Base-by-base conservation (phyloP, 163 green algal genomes). In the Trebouxia gelatinosa region DNA sequence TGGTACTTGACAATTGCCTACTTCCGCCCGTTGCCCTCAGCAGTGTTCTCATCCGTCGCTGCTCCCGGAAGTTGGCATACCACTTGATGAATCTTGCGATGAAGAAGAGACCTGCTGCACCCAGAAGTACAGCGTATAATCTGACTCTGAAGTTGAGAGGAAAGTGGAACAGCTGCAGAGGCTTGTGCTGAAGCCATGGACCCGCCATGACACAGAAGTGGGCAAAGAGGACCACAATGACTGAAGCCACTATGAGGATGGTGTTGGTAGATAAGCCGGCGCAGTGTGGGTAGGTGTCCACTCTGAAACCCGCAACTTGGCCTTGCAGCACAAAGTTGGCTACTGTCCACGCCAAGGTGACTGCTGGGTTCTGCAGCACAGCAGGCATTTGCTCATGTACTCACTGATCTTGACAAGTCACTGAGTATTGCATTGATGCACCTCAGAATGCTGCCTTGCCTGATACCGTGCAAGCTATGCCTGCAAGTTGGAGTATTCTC, bases 281-380 rank as follows among this genome's bases (percentile, higher is more conserved):
- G 64, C 21, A 51, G 35, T 72, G 64, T 0, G 64, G 64, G 35
- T 37, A 72, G 6, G 64, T 72, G 64, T 72, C 64, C 9, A 72
- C 35, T 16, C 50, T 72, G 21, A 50, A 72, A 21, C 64, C 64
- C 64, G 50, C 34, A 37, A 72, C 50, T 37, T 72, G 64, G 5
- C 64, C 64, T 72, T 72, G 64, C 64, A 72, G 38, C 21, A 34
- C 19, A 1, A 54, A 72, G 21, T 72, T 72, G 34, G 64, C 64
- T 32, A 72, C 21, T 26, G 64, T 37, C 64, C 64, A 72, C 13
- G 35, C 64, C 17, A 72, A 3, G 9, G 19, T 72, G 37, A 72
- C 37, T 23, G 34, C 64, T 26, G 64, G 0, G 26, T 51, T 72
- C 64, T 72, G 64, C 64, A 72, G 32, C 61, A 70, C n/a, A n/a